Conservation (phyloP, 2,329 filamentous ascomycete species). For the Talaromyces sp. region DNA sequence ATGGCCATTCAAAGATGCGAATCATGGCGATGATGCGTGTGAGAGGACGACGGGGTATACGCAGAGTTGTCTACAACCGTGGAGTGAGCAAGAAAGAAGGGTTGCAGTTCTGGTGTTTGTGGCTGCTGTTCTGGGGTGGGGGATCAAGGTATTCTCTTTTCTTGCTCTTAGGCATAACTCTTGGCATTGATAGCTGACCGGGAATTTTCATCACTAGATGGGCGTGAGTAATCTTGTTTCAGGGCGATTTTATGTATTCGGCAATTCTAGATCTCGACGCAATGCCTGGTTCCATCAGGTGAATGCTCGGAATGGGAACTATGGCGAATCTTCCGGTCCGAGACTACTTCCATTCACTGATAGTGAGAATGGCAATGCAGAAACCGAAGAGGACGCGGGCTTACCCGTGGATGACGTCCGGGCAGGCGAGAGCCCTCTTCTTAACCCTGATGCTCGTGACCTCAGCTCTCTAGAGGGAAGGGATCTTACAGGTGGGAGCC, state of each 20-base stretch:
- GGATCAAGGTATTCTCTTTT: conserved; percentile 21
- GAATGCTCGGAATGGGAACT: background rate
- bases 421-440: conserved; percentile 1
- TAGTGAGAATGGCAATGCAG: background rate
- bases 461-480: conserved; percentile 1
- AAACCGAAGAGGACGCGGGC: background rate
- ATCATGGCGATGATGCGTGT: conserved; percentile 31
- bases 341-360: conserved; percentile 12
- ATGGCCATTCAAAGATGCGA: conserved; percentile 36
- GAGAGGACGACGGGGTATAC: conserved; percentile 30
- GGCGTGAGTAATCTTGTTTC: background rate
- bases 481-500: conserved; percentile 6
- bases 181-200: background rate
- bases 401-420: background rate
- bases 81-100: conserved; percentile 27
- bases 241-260: background rate
- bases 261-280: conserved; percentile 2
- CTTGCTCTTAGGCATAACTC: background rate
- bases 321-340: background rate
- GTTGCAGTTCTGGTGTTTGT: conserved; percentile 29
- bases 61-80: conserved; percentile 29
- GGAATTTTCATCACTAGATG: background rate
- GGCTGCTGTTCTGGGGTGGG: conserved; percentile 24
- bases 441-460: conserved; percentile 15
- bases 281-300: background rate